A percentile compares a stretch with the other conserved stretches of the same genome.
Evolutionary conservation across 768 basidiomycete genomes (phyloP).

Genomic region (Russula earlei): DNA sequence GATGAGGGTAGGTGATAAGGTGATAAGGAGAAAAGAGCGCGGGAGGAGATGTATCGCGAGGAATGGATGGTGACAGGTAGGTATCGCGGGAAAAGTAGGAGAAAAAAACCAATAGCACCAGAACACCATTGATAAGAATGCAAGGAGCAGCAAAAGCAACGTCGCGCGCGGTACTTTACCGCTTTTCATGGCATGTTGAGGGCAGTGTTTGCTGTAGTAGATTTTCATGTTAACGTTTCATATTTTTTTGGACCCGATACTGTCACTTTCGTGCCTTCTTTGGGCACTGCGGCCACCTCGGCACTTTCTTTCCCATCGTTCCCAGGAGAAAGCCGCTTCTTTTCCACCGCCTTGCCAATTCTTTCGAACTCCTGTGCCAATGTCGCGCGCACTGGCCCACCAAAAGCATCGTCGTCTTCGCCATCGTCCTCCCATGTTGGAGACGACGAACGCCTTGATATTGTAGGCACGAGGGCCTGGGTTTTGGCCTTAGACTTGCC

Average conservation of each 20-base stretch:
- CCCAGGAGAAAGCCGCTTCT: background rate
- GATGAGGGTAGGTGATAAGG: background rate
- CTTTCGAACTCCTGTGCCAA: constrained; percentile 16
- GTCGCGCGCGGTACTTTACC: background rate
- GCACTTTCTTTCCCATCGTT: background rate
- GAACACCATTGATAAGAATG: constrained; percentile 1
- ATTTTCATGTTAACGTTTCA: background rate
- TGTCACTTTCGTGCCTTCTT: background rate
- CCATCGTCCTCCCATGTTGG: constrained; percentile 8
- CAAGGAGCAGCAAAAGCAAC: background rate
- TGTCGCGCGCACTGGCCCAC: constrained; percentile 4
- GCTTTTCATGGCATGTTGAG: background rate
- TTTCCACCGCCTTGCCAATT: constrained; percentile 9
- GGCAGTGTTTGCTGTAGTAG: background rate
- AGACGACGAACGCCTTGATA: constrained; percentile 8
- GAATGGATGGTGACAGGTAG: background rate
- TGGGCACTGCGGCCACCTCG: background rate
- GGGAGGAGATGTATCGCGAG: constrained; percentile 6
- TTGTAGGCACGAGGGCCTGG: background rate
- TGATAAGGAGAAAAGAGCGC: background rate
- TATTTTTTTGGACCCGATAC: background rate
- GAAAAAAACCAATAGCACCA: constrained; percentile 10
- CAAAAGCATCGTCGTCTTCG: background rate
- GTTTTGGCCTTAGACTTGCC: background rate
- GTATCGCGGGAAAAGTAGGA: constrained; percentile 7